phyloP scores from a whole-genome alignment of 1,284 basidiomycete genomes.

The Pseudozyma hubeiensis region DNA sequence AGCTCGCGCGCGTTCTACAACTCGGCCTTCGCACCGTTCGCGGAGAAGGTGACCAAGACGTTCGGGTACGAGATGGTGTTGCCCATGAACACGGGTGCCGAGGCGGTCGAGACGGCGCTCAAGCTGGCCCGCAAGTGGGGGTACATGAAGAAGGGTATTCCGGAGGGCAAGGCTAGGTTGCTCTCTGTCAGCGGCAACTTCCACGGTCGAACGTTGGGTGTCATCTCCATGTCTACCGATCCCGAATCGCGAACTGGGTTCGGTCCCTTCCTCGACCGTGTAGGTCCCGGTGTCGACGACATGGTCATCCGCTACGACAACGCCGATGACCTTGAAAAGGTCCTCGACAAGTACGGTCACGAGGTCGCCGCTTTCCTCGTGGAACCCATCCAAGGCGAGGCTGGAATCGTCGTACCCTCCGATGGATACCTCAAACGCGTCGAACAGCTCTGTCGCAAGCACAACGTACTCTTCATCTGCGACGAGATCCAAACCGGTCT shows the following conservation, averaged over 20 bases:
- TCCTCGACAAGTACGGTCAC: slow-evolving; percentile 83
- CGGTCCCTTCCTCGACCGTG: slow-evolving; percentile 86
- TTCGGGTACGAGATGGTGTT: slow-evolving; percentile 79
- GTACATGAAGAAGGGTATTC: slow-evolving; percentile 78
- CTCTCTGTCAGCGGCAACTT: slow-evolving; percentile 91
- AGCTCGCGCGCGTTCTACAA: slow-evolving; percentile 98
- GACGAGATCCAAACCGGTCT: slow-evolving; percentile 91
- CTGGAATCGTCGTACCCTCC: slow-evolving; percentile 93
- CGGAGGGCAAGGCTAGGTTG: slow-evolving; percentile 86
- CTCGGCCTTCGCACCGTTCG: slow-evolving; percentile 87
- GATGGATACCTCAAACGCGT: slow-evolving; percentile 84
- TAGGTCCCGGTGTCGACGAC: slow-evolving; percentile 76
- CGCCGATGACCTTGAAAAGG: slow-evolving; percentile 80
- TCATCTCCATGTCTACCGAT: slow-evolving; percentile 96
- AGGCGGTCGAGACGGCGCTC: slow-evolving; percentile 88
- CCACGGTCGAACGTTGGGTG: slow-evolving; percentile 91
- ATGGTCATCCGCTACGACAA: slow-evolving; percentile 64
- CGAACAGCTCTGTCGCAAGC: slow-evolving; percentile 86
- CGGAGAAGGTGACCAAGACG: slow-evolving; percentile 83
- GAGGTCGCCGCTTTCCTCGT: slow-evolving; percentile 92
- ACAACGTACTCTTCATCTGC: slow-evolving; percentile 94
- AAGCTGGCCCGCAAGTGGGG: slow-evolving; percentile 70
- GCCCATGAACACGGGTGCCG: slow-evolving; percentile 99
- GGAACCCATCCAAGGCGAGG: slow-evolving; percentile 98
- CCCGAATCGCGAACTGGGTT: slow-evolving; percentile 87